Evolutionary conservation across 2,329 filamentous ascomycete genomes (phyloP), one percentile per base, ranked within the genome.

Genomic region (Alternaria incomplexa): DNA sequence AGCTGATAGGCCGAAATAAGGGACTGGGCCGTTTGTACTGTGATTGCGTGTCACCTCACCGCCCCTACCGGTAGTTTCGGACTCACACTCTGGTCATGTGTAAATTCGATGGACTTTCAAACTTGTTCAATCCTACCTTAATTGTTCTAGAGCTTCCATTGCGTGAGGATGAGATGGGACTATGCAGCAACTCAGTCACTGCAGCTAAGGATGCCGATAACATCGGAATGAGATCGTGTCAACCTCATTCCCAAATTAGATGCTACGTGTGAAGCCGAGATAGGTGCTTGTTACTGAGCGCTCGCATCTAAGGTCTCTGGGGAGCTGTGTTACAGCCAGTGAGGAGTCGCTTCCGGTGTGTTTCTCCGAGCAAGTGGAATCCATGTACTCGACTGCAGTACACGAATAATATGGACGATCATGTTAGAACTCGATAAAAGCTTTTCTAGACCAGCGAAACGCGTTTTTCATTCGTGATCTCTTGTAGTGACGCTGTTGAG

Each of bases 371-470:
- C 6, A 23, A 2, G 13, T 51, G 20, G 26, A 30, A 5, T 51
- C 1, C 3, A n/a, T 23, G 28, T 30, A 23, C 26, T 51, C 26
- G 3, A 32, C 15, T 51, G 13, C 20, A 36, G 20, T 36, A 12
- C 17, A 3, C 28, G 17, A 32, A 51, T 20, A 32, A 5, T 30
- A 2, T 32, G 30, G 9, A 32, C 1, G 10, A 22, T n/a, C 6
- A n/a, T 17, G 17, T 8, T 51, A 4, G n/a, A 17, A 44, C n/a
- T 44, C 15, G n/a, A 44, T 20, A 1, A 10, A 40, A 17, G 40
- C 10, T 44, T 44, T 9, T 0, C 0, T 12, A 6, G 0, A 20
- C 7, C n/a, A 11, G 0, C 9, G 9, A 11, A 3, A 44, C 2
- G 4, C 2, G 4, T 20, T 12, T 13, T 32, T 15, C 10, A 44